These are phyloP conservation scores for Penicillium concentricum DNA, from an alignment of 2,329 filamentous ascomycete species.

Conservation along the genomic window DNA sequence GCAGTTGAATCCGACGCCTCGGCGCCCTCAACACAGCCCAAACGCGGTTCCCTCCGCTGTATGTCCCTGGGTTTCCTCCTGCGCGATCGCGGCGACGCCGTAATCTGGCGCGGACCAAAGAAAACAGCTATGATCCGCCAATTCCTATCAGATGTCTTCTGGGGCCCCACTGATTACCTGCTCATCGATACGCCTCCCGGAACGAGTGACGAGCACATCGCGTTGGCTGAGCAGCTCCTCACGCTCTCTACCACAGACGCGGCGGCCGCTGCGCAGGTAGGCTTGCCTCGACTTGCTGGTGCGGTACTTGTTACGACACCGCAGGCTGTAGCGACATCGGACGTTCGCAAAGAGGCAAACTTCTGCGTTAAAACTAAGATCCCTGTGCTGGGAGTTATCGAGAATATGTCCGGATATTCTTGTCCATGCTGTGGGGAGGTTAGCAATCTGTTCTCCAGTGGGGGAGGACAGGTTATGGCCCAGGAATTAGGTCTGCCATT, in stretches of 20 bases:
- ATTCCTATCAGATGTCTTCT: constrained; percentile 87
- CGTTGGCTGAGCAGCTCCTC: constrained; percentile 81
- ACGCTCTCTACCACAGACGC: constrained; percentile 37
- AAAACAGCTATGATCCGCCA: constrained; percentile 99
- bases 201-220: constrained; percentile 96
- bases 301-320: constrained; percentile 96
- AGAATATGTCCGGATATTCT: constrained; percentile 75
- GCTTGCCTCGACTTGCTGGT: constrained; percentile 67
- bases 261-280: constrained; percentile 13
- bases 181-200: constrained; percentile 95
- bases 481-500: constrained; percentile 80
- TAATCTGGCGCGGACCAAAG: constrained; percentile 97
- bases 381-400: constrained; percentile 79
- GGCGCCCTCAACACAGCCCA: constrained; percentile 12
- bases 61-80: constrained; percentile 95
- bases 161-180: constrained; percentile 83
- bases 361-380: constrained; percentile 85
- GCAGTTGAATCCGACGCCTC: constrained; percentile 12
- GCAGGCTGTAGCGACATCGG: constrained; percentile 87
- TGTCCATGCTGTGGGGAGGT: constrained; percentile 71
- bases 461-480: constrained; percentile 87
- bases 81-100: constrained; percentile 77
- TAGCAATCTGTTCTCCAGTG: constrained; percentile 89
- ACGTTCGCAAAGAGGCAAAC: constrained; percentile 92
- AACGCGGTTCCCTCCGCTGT: constrained; percentile 54